Base-by-base conservation (phyloP, 1,284 basidiomycete species). In the Golubevia pallescens region DNA sequence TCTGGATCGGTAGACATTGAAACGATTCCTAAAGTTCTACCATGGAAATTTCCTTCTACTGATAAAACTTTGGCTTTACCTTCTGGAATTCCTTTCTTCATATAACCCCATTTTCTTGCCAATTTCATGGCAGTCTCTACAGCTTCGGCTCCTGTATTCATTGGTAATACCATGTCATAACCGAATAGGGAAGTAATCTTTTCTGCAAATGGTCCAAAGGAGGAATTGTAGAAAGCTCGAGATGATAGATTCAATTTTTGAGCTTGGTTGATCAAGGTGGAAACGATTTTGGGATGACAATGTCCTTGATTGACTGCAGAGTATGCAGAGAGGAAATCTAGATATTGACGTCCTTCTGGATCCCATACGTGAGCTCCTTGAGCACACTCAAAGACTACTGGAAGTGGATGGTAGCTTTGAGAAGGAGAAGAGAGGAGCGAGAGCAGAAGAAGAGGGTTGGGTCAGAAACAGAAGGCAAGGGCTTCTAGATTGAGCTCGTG, bases 121-220 rank as follows among this genome's bases (percentile, higher is more conserved):
- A 86, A 70, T 73, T 89, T 89, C 84, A 90, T 86, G 14, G 89
- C 89, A 0, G 95, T 97, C 88, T 99, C 95, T 68, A 99, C 96
- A 6, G 96, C 96, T 85, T 99, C 96, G 1, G 95, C 95, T 55
- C 96, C 96, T 0, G 96, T 99, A 89, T 99, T 99, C 95, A 99
- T 97, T 21, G 96, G 96, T n/a, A 99, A 89, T 8, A 98, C 94
- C 91, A 95, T 95, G 58, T 87, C 86, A 71, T 86, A 86, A 2
- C 86, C 82, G 51, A 86, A 81, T 21, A 67, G 20, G n/a, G 58
- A 20, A 23, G 93, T 95, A 65, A 97, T 88, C 86, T 91, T 90
- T 87, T 94, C 89, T 1, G 95, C 94, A 86, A 96, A 99, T 21
- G 89, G 89, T 0, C 94, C 94, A 75, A 99, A 94, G 67, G 92